Evolutionary conservation across 2,329 filamentous ascomycete genomes (phyloP).

Genomic region (Dendryphion nanum): DNA sequence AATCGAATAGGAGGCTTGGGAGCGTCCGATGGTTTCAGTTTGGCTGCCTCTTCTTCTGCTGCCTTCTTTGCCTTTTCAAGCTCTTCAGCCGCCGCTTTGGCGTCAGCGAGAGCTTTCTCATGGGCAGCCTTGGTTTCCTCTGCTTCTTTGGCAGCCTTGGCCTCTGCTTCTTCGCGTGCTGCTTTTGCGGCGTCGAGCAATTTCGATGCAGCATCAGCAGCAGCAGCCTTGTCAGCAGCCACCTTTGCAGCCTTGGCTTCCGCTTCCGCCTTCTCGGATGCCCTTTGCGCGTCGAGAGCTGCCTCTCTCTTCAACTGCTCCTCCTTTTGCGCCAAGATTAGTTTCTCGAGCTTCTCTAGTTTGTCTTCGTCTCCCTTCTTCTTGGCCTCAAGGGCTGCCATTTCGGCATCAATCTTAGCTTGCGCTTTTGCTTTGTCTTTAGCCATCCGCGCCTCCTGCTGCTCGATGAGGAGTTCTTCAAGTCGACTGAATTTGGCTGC

Average conservation of each 20-base stretch:
- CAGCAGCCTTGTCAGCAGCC: constrained; percentile 41
- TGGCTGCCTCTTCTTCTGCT: constrained; percentile 44
- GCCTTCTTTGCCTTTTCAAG: constrained; percentile 49
- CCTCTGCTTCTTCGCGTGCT: constrained; percentile 27
- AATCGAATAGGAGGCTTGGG: constrained; percentile 78
- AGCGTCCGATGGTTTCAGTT: constrained; percentile 44
- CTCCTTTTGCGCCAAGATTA: constrained; percentile 41
- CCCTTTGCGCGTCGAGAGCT: constrained; percentile 17
- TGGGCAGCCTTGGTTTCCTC: constrained; percentile 46
- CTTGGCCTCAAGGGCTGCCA: constrained; percentile 26
- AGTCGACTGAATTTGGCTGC: constrained; percentile 37
- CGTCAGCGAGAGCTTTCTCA: constrained; percentile 48
- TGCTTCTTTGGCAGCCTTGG: constrained; percentile 28
- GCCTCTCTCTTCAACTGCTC: constrained; percentile 31
- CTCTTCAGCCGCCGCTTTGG: constrained; percentile 44
- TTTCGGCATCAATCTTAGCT: constrained; percentile 30
- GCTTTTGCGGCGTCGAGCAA: constrained; percentile 25
- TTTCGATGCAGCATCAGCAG: constrained; percentile 17
- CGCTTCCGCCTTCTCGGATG: constrained; percentile 45
- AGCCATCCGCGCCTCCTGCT: constrained; percentile 35
- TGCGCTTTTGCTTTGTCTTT: constrained; percentile 37
- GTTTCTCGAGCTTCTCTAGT: constrained; percentile 28
- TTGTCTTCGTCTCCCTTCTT: constrained; percentile 37
- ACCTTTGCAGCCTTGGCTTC: constrained; percentile 49
- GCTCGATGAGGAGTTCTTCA: constrained; percentile 33